Evolutionary conservation across 2,329 filamentous ascomycete species (phyloP).

Genomic region (Trichoderma semiorbis): DNA sequence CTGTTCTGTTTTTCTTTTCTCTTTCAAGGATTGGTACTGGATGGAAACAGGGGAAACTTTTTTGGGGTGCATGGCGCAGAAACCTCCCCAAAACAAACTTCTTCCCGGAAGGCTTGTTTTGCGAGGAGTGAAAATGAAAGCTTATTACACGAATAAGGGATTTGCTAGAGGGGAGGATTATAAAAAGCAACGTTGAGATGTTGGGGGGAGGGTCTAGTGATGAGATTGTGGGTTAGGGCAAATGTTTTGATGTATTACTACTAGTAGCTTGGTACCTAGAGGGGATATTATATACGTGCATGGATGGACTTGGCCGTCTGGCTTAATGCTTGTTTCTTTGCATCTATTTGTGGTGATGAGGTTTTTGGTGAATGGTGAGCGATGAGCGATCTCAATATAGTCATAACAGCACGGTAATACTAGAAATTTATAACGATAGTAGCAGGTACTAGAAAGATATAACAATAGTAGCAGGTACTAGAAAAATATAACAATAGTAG

Average conservation of each 20-base stretch:
- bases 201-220: neutral
- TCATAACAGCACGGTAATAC: no score
- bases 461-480: no score
- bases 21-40: slow-evolving; percentile 3
- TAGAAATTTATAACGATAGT: no score
- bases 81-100: neutral
- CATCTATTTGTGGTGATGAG: neutral
- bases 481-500: no score
- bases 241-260: slow-evolving; percentile 7
- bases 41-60: slow-evolving; percentile 1
- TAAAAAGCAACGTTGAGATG: neutral
- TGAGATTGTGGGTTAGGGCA: neutral
- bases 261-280: neutral
- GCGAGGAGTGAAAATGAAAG: neutral
- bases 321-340: neutral
- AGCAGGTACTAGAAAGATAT: no score
- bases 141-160: neutral
- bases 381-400: no score
- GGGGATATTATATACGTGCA: neutral
- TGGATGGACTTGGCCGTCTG: neutral
- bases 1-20: neutral
- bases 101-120: neutral
- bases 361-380: neutral
- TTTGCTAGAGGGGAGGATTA: neutral
- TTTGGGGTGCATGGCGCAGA: slow-evolving; percentile 11